These are phyloP conservation scores for Leccinum aurantiacum DNA, from an alignment of 768 basidiomycete genomes.

Conservation along the genomic window DNA sequence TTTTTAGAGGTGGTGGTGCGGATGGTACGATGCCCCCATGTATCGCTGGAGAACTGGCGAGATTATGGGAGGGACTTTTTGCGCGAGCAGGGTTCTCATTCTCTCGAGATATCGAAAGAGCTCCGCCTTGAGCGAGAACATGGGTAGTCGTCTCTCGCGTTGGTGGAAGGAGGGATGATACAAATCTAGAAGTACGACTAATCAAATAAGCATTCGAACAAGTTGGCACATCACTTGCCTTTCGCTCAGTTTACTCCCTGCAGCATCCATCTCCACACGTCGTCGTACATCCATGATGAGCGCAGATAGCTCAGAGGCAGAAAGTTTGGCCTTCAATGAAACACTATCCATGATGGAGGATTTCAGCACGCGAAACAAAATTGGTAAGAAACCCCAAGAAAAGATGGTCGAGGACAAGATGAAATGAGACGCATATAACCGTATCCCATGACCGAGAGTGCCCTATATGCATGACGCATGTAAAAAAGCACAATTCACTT, in stretches of 20 bases:
- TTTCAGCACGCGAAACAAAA: slow-evolving; percentile 10
- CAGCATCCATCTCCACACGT: slow-evolving; percentile 71
- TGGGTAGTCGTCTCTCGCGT: slow-evolving; percentile 70
- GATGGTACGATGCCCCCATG: background rate
- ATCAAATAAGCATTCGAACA: background rate
- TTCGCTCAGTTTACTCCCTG: slow-evolving; percentile 21
- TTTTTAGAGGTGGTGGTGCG: background rate
- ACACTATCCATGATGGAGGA: slow-evolving; percentile 48
- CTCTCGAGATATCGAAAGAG: slow-evolving; percentile 14
- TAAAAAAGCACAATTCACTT: slow-evolving; percentile 29
- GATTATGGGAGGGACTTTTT: background rate
- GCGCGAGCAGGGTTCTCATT: background rate
- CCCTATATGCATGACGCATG: background rate
- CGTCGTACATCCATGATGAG: slow-evolving; percentile 73
- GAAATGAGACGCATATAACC: background rate
- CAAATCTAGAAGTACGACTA: slow-evolving; percentile 41
- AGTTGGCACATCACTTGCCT: slow-evolving; percentile 10
- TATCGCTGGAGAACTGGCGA: background rate
- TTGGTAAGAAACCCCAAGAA: background rate
- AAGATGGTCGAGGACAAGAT: background rate
- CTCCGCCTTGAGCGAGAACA: slow-evolving; percentile 66
- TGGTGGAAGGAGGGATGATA: slow-evolving; percentile 72
- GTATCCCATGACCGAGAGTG: background rate
- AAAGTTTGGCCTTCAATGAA: slow-evolving; percentile 78
- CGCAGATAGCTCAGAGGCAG: slow-evolving; percentile 63